phyloP scores from a whole-genome alignment of 1,139 yeast species.

The Blastobotrys persicus region DNA sequence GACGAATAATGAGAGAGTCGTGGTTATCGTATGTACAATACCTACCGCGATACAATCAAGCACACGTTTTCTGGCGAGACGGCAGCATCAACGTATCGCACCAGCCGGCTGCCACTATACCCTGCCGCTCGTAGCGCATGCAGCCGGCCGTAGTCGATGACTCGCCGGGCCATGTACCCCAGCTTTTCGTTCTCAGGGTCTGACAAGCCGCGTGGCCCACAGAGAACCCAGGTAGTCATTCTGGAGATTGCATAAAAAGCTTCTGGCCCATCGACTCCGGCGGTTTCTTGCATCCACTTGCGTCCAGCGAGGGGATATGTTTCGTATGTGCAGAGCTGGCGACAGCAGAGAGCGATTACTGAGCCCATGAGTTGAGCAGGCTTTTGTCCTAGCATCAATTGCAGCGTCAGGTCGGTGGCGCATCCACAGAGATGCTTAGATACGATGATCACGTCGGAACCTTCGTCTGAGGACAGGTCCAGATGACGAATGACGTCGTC shows the following conservation, averaged over 20 bases:
- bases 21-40: no score
- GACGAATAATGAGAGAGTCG: no score
- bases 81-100: slow-evolving; percentile 55
- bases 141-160: slow-evolving; percentile 61
- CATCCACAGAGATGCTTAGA: slow-evolving; percentile 93
- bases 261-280: slow-evolving; percentile 28
- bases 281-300: slow-evolving; percentile 32
- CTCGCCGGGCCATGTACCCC: slow-evolving; percentile 66
- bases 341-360: slow-evolving; percentile 89
- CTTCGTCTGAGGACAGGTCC: slow-evolving; percentile 5
- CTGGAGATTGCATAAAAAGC: slow-evolving; percentile 59
- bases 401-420: slow-evolving; percentile 82
- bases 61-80: slow-evolving; percentile 74
- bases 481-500: background rate
- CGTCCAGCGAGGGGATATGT: slow-evolving; percentile 48
- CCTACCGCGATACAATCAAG: slow-evolving; percentile 38
- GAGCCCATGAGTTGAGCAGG: slow-evolving; percentile 46
- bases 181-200: slow-evolving; percentile 50
- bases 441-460: slow-evolving; percentile 50
- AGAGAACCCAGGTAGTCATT: slow-evolving; percentile 85
- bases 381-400: slow-evolving; percentile 52
- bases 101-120: slow-evolving; percentile 47
- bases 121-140: slow-evolving; percentile 47
- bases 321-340: slow-evolving; percentile 75
- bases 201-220: slow-evolving; percentile 53